phyloP scores from a whole-genome alignment of 192 early-diverging fungal genomes.

The Coemansia sp. region DNA sequence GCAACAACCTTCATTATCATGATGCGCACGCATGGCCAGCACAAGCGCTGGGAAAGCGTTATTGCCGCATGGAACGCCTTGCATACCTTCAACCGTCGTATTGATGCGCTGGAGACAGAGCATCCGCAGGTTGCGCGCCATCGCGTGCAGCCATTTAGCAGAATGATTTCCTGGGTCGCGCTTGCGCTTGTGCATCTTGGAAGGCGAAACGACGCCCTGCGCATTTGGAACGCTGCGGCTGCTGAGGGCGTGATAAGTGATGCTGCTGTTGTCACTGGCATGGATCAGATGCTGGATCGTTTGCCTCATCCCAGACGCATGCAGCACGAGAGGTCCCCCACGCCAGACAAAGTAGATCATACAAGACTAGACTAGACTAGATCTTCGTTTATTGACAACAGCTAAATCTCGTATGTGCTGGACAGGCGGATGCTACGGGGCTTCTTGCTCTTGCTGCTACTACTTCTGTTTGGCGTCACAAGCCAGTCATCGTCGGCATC shows the following conservation, averaged over 20 bases:
- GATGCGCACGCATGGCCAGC: constrained; percentile 23
- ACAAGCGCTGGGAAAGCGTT: constrained; percentile 21
- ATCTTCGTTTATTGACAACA: no score
- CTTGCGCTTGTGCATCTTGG: constrained; percentile 13
- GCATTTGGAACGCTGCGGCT: constrained; percentile 24
- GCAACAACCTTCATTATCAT: constrained; percentile 41
- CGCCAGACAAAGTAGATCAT: not conserved
- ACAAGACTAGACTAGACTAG: no score
- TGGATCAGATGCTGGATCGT: constrained; percentile 14
- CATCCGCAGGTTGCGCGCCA: constrained; percentile 7
- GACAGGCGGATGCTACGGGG: no score
- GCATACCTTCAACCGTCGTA: constrained; percentile 16
- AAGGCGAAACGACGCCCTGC: constrained; percentile 5
- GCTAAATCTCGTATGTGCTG: no score
- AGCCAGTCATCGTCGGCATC: not conserved
- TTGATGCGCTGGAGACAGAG: constrained; percentile 2
- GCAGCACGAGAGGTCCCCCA: not conserved
- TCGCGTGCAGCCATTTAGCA: constrained; percentile 22
- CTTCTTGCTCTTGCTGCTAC: no score
- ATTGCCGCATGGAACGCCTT: constrained; percentile 24
- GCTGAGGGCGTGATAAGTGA: constrained; percentile 12
- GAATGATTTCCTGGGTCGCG: constrained; percentile 38
- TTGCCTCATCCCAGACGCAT: constrained; percentile 2
- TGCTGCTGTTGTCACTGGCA: constrained; percentile 5
- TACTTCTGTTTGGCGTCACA: no score